Percentiles rank a stretch among this genome's conserved stretches.
Conservation (phyloP, 139 green algal genomes). For the Chlamydomonas incerta region DNA sequence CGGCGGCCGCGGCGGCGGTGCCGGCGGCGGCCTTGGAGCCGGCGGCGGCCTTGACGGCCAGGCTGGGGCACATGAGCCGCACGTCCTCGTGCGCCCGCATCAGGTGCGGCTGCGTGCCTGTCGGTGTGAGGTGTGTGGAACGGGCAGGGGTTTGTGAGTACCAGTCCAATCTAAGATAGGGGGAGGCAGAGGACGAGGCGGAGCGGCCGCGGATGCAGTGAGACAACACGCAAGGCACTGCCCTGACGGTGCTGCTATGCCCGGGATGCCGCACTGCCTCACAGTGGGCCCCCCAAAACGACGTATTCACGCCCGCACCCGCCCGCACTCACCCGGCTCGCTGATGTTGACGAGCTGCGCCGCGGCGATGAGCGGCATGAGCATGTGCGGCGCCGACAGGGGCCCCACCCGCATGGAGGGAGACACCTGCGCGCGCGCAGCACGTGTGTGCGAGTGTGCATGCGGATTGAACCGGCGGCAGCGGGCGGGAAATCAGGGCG, state of each 20-base stretch:
- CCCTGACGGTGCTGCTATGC: too few species aligned
- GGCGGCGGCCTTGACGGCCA: not conserved
- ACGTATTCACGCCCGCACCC: not conserved
- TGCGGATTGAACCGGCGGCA: too few species aligned
- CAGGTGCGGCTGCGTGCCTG: constrained; percentile 32
- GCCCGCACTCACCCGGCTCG: constrained; percentile 35
- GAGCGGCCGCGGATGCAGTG: too few species aligned
- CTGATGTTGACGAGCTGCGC: constrained; percentile 29
- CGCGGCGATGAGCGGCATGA: constrained; percentile 55
- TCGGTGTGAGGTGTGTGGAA: not conserved
- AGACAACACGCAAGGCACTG: too few species aligned
- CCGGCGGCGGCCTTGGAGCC: not conserved
- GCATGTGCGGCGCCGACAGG: constrained; percentile 46
- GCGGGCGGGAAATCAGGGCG: too few species aligned
- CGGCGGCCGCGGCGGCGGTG: not conserved
- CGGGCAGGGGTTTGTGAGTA: too few species aligned
- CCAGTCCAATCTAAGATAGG: too few species aligned
- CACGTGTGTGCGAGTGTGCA: too few species aligned
- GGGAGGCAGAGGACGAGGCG: too few species aligned
- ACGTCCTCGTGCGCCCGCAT: constrained; percentile 49
- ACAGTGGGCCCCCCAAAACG: too few species aligned
- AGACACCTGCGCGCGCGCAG: constrained; percentile 13
- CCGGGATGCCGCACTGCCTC: too few species aligned
- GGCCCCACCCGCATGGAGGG: constrained; percentile 55
- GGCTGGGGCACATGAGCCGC: not conserved